Evolutionary conservation across 179 eudicot species (phyloP).

Genomic region (Corrigiola litoralis): DNA sequence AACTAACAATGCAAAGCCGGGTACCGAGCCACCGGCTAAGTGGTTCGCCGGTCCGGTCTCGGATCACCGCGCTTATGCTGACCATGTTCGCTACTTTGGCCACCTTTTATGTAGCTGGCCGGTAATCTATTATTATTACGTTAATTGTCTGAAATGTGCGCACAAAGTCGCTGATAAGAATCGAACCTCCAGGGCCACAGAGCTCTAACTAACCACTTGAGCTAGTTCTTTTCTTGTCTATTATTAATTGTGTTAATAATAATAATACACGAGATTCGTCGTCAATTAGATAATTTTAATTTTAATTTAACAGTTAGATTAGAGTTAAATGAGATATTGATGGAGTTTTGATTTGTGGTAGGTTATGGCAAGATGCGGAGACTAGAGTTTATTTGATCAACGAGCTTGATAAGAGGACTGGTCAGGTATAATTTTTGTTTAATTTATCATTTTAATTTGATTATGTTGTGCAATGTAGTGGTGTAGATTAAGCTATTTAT

Average conservation of each 20-base stretch:
- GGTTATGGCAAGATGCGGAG: conserved; percentile 87
- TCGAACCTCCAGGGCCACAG: no score
- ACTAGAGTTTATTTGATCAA: conserved; percentile 55
- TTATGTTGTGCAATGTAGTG: no score
- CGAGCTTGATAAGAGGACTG: conserved; percentile 68
- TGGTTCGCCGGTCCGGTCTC: conserved; percentile 43
- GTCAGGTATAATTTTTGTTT: conserved; percentile 44
- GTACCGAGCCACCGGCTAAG: conserved; percentile 45
- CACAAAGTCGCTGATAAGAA: no score
- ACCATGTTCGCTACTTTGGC: conserved; percentile 89
- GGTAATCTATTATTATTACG: conserved; percentile 52
- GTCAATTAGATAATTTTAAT: neutral
- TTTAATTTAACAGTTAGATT: conserved; percentile 4
- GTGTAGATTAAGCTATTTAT: no score
- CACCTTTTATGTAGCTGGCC: conserved; percentile 68
- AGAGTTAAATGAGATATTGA: conserved; percentile 3
- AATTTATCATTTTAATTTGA: neutral
- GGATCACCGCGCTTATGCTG: conserved; percentile 47
- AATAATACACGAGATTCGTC: neutral
- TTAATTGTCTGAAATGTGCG: no score
- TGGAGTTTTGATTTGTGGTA: conserved; percentile 19
- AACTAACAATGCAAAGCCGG: conserved; percentile 54
- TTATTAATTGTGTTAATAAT: neutral
- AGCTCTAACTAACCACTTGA: no score
- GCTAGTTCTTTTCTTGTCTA: no score